Evolutionary conservation across 495 filamentous ascomycete species (phyloP).

Genomic region (Trichoderma gamsii): DNA sequence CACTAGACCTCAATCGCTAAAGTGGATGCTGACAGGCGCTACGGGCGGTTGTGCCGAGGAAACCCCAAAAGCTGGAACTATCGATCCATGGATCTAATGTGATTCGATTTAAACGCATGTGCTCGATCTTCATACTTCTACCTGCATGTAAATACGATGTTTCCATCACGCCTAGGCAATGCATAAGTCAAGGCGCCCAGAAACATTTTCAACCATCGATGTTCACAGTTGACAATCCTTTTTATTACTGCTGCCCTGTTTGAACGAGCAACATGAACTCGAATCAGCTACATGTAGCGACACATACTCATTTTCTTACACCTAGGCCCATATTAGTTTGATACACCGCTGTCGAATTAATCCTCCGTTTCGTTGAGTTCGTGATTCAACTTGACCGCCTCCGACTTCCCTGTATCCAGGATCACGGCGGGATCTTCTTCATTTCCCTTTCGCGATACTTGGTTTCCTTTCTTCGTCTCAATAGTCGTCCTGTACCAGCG

Average conservation of each 20-base stretch:
- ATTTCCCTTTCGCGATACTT: constrained; percentile 16
- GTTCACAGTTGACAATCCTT: neutral
- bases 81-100: no score
- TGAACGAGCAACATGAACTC: neutral
- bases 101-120: no score
- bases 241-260: neutral
- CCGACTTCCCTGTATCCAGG: constrained; percentile 15
- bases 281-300: neutral
- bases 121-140: no score
- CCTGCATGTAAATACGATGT: neutral
- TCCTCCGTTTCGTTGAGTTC: constrained; percentile 14
- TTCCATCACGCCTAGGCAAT: no score
- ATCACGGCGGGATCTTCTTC: constrained; percentile 16
- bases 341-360: neutral
- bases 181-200: no score
- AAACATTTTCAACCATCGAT: no score
- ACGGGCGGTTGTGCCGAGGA: neutral
- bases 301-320: neutral
- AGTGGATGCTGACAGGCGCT: neutral
- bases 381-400: constrained; percentile 16
- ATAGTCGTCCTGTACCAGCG: constrained; percentile 13
- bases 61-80: neutral
- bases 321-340: no score
- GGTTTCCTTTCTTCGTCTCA: constrained; percentile 16
- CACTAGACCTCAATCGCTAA: neutral